Evolutionary conservation across 257 asterid genomes (phyloP).

Genomic region (Lithospermum erythrorhizon): DNA sequence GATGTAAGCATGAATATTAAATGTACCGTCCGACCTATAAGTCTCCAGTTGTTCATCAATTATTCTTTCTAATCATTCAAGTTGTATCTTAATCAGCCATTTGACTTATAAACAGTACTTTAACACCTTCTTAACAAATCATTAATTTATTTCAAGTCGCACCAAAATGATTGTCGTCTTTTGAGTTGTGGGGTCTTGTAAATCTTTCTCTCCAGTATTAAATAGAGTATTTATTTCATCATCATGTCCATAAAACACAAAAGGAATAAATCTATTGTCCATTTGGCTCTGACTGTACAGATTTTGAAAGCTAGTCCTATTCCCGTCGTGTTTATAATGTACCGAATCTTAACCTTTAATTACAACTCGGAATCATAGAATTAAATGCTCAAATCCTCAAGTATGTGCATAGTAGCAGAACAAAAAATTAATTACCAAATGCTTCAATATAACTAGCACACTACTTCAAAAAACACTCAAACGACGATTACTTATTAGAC

Average conservation of each 20-base stretch:
- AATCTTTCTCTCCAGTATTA: constrained; percentile 9
- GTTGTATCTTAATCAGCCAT: constrained; percentile 8
- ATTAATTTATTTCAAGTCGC: constrained; percentile 7
- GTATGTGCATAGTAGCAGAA: too few relatives aligned
- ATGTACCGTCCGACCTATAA: constrained; percentile 15
- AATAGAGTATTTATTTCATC: too few relatives aligned
- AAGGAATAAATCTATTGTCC: not conserved
- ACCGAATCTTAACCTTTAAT: not conserved
- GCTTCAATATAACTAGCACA: too few relatives aligned
- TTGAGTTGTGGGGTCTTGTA: constrained; percentile 6
- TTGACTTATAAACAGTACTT: constrained; percentile 7
- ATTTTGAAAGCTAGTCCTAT: constrained; percentile 2
- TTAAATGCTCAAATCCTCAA: too few relatives aligned
- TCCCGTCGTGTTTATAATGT: not conserved
- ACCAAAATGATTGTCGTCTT: constrained; percentile 8
- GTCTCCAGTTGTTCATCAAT: constrained; percentile 3
- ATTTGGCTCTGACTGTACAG: constrained; percentile 6
- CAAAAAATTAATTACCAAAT: too few relatives aligned
- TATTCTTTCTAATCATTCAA: not conserved
- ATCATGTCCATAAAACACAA: not conserved
- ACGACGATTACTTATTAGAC: too few relatives aligned
- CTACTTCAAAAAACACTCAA: too few relatives aligned
- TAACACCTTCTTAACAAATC: not conserved
- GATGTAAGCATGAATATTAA: constrained; percentile 3
- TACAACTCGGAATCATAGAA: too few relatives aligned